Evolutionary conservation across 768 basidiomycete species (phyloP), one percentile per base, ranked within the genome.

Genomic region (Amyloporia xantha): DNA sequence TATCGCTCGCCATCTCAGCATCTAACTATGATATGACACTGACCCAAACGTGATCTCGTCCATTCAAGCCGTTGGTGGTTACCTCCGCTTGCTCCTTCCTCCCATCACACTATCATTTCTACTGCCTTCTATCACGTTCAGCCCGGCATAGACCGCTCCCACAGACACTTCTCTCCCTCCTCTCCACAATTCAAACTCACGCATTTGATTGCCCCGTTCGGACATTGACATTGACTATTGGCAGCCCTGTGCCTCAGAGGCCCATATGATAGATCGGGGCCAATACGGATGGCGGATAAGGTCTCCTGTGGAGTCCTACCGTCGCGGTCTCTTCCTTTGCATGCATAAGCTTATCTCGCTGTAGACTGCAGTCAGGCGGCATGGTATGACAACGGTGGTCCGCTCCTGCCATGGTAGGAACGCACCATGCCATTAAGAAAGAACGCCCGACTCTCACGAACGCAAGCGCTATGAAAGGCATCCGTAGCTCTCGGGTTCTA

Each of bases 401-500:
- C 24, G 28, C 28, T 45, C 44, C 33, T 45, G 24, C 44, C 44
- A 4, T 6, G 15, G 27, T 21, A 9, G 44, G 42, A 23, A 43
- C 44, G 17, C 19, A 33, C 3, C 28, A 36, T 10, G 44, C 43
- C 44, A n/a, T n/a, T 19, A 33, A 33, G 27, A 45, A 4, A 4
- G 21, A 26, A 4, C 23, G 24, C 25, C 20, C 25, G 33, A 3
- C 33, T 45, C 44, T 28, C 44, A 45, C 44, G 33, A 23, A 7
- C 42, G 23, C 38, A 39, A 25, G 44, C 44, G 44, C 33, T 30
- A 45, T 45, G 44, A 45, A 36, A 13, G 12, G 38, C 15, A 39
- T 21, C 12, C 17, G 15, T 13, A 9, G 12, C 4, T 33, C 44
- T 17, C 20, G 28, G 12, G 15, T 45, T 45, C 44, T 45, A 45